Base-by-base conservation (phyloP, 2,329 filamentous ascomycete species). In the Ceratocystis lukuohia region DNA sequence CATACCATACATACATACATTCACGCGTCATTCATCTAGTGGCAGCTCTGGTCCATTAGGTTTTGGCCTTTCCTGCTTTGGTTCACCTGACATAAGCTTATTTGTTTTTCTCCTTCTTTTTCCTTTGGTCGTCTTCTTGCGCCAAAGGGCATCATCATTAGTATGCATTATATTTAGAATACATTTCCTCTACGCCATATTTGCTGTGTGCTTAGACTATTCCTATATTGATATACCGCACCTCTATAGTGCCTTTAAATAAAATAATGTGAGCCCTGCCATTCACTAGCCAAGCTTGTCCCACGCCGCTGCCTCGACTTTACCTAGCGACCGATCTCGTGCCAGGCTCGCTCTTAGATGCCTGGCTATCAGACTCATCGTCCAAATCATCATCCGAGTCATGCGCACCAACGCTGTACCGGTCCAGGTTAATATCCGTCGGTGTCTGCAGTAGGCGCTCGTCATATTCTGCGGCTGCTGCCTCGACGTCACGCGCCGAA, bases 381-480 rank as follows among this genome's bases (percentile, higher is more conserved):
- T 28, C 65, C 20, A 56, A 48, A 56, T 80, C 80, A 8, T 81
- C 82, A 65, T 84, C 82, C 70, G 82, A 84, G 64, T 78, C 82
- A 20, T 61, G 57, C 10, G 77, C 81, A 20, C 82, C 84, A 7
- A 85, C 75, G 66, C 79, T 81, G 72, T 87, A 87, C 69, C 78
- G 78, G 66, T 79, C 77, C 56, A 77, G 76, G 28, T 74, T 74
- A 74, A 20, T 73, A 72, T 63, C 72, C 68, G 74, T 76, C 0
- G 82, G 80, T 25, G 80, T 80, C 46, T 76, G 73, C 41, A 80
- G 75, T 69, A 84, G 82, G 48, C 88, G 74, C 68, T 86, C 83
- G 68, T 87, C 84, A 56, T 88, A 74, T 73, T 86, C 83, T 69
- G 79, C 83, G 76, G 87, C 85, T 1, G 79, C 82, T 0, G 84